Percentiles rank a stretch among this genome's conserved stretches.
These are phyloP conservation scores for Sarocladiaceae sp. DNA, from an alignment of 2,329 filamentous ascomycete species.

Conservation along the genomic window DNA sequence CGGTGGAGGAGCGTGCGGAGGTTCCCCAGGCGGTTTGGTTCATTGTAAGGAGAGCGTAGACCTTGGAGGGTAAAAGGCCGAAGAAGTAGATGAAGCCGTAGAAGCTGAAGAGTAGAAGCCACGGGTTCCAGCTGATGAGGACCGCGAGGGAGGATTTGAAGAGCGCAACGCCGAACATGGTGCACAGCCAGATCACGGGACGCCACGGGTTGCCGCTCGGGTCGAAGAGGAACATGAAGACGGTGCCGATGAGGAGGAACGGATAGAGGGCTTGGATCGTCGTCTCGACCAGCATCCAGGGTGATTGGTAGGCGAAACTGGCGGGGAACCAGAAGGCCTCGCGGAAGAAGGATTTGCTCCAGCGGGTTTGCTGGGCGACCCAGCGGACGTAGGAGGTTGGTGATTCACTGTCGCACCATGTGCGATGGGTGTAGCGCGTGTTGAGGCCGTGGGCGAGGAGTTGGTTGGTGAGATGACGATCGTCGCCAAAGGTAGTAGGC, in stretches of 20 bases:
- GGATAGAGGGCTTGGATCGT: slow-evolving; percentile 15
- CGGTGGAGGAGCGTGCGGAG: slow-evolving; percentile 12
- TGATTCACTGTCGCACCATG: slow-evolving; percentile 15
- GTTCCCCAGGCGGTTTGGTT: slow-evolving; percentile 15
- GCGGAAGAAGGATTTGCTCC: slow-evolving; percentile 15
- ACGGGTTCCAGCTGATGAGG: slow-evolving; percentile 13
- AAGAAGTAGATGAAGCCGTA: slow-evolving; percentile 16
- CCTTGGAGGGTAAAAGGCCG: slow-evolving; percentile 14
- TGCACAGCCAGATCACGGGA: slow-evolving; percentile 13
- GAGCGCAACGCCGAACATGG: slow-evolving; percentile 15
- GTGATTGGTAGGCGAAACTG: slow-evolving; percentile 14
- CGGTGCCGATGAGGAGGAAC: slow-evolving; percentile 14
- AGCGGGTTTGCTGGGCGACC: slow-evolving; percentile 14
- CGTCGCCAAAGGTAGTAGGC: slow-evolving; percentile 14
- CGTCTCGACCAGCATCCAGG: slow-evolving; percentile 15
- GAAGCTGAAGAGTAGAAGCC: slow-evolving; percentile 14
- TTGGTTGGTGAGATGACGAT: slow-evolving; percentile 14
- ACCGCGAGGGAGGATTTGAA: slow-evolving; percentile 14
- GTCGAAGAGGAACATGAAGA: slow-evolving; percentile 14
- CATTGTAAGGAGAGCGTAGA: slow-evolving; percentile 14
- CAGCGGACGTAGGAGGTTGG: slow-evolving; percentile 13
- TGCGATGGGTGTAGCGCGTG: slow-evolving; percentile 14
- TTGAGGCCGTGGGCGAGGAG: slow-evolving; percentile 13
- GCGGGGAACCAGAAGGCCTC: slow-evolving; percentile 15
- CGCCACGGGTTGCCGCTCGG: slow-evolving; percentile 12